phyloP scores from a whole-genome alignment of 1,284 basidiomycete genomes.

The Pseudozyma hubeiensis region DNA sequence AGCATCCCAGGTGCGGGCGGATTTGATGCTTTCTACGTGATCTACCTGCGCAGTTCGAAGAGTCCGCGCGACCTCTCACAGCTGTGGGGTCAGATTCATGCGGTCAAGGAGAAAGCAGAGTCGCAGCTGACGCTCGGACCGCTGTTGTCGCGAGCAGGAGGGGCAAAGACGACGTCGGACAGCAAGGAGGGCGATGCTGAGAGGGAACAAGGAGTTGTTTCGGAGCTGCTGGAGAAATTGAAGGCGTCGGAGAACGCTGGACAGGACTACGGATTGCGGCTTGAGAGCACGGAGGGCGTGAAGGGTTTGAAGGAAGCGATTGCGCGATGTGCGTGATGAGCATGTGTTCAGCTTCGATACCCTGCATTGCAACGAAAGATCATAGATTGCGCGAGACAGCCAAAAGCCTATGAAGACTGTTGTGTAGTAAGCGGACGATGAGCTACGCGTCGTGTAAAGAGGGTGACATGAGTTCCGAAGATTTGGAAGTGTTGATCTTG shows the following conservation, averaged over 20 bases:
- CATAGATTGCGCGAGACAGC: neutral
- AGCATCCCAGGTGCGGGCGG: constrained; percentile 98
- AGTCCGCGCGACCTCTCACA: constrained; percentile 24
- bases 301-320: constrained; percentile 74
- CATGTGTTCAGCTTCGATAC: constrained; percentile 5
- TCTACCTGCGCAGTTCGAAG: constrained; percentile 69
- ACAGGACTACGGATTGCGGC: constrained; percentile 74
- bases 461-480: neutral
- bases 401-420: neutral
- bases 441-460: constrained; percentile 11
- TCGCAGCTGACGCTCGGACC: constrained; percentile 36
- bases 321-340: constrained; percentile 9
- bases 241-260: constrained; percentile 63
- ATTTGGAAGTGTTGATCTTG: constrained; percentile 17
- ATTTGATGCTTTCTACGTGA: constrained; percentile 94
- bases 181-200: neutral
- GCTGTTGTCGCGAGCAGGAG: constrained; percentile 38
- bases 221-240: constrained; percentile 71
- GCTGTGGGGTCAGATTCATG: constrained; percentile 45
- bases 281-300: constrained; percentile 76
- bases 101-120: constrained; percentile 37
- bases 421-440: no score
- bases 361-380: constrained; percentile 4
- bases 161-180: constrained; percentile 19
- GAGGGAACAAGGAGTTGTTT: constrained; percentile 19